phyloP scores from a whole-genome alignment of 345 rosid species.

The Eucalyptus cloeziana region DNA sequence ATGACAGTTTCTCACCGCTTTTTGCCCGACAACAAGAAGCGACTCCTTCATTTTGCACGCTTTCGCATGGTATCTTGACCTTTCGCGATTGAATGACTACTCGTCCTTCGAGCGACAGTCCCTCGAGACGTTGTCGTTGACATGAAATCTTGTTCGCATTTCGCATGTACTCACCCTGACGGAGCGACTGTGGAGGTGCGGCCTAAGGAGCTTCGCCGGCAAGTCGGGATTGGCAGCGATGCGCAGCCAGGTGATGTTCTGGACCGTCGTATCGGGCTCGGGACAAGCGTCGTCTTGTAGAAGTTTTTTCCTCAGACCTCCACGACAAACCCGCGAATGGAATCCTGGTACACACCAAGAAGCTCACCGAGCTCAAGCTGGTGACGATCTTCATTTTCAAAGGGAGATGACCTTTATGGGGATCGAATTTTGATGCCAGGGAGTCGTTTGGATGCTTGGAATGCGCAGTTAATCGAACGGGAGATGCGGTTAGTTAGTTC shows the following conservation, averaged over 20 bases:
- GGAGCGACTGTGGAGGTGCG: constrained; percentile 62
- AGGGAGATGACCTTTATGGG: not conserved
- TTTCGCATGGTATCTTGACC: not conserved
- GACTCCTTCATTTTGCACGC: not conserved
- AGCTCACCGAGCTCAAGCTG: not conserved
- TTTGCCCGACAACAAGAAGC: not conserved
- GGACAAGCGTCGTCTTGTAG: constrained; percentile 14
- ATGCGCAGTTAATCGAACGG: not conserved
- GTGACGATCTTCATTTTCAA: not conserved
- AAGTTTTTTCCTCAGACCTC: constrained; percentile 19
- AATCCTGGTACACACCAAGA: not conserved
- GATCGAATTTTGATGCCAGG: not conserved
- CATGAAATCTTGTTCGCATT: not conserved
- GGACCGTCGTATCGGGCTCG: constrained; percentile 19
- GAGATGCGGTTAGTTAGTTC: not conserved
- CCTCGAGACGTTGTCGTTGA: rapidly evolving
- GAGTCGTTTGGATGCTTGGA: not conserved
- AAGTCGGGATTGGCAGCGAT: constrained; percentile 7
- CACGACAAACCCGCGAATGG: constrained; percentile 10
- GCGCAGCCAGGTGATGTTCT: constrained; percentile 11
- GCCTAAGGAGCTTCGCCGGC: constrained; percentile 48
- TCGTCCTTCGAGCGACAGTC: rapidly evolving
- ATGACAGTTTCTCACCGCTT: not conserved
- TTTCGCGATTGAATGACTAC: not conserved
- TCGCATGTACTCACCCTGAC: constrained; percentile 8